These are phyloP conservation scores for Rhizoclosmatium globosum DNA, from an alignment of 192 early-diverging fungal species.

Conservation along the genomic window DNA sequence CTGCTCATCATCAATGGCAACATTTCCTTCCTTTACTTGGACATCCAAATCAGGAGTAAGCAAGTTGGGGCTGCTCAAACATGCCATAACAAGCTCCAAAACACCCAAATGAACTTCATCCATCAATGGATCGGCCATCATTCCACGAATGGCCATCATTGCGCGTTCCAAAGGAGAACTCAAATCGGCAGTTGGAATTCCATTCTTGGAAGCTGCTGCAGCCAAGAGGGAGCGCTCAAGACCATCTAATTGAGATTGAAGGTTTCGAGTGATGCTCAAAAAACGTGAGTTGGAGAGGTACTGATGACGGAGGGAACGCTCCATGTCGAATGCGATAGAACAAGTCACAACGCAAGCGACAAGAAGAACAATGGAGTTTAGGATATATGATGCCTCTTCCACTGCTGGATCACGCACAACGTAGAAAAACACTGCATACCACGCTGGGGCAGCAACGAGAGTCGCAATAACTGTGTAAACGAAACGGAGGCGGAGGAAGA, in stretches of 20 bases:
- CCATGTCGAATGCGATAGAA: slow-evolving; percentile 55
- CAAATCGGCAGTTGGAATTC: slow-evolving; percentile 49
- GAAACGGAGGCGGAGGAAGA: slow-evolving; percentile 58
- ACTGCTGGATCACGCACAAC: slow-evolving; percentile 12
- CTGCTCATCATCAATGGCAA: slow-evolving; percentile 62
- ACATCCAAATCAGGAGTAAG: slow-evolving; percentile 62
- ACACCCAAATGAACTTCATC: slow-evolving; percentile 48
- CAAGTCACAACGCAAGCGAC: slow-evolving; percentile 50
- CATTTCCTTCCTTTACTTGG: slow-evolving; percentile 58
- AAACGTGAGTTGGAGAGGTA: slow-evolving; percentile 58
- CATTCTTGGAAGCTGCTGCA: slow-evolving; percentile 44
- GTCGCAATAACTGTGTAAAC: slow-evolving; percentile 46
- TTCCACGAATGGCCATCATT: slow-evolving; percentile 49
- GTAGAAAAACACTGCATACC: slow-evolving; percentile 48
- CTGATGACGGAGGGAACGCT: slow-evolving; percentile 54
- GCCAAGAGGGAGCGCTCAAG: slow-evolving; percentile 43
- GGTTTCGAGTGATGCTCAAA: slow-evolving; percentile 53
- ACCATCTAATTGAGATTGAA: slow-evolving; percentile 57
- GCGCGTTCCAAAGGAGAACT: slow-evolving; percentile 66
- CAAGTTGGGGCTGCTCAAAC: slow-evolving; percentile 56
- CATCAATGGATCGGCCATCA: slow-evolving; percentile 51
- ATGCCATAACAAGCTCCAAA: slow-evolving; percentile 56
- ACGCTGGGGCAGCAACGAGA: slow-evolving; percentile 45
- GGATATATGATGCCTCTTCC: slow-evolving; percentile 33
- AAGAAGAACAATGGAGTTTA: slow-evolving; percentile 44